phyloP scores from a whole-genome alignment of 169 alveolate genomes.

The Plasmodium yoelii region DNA sequence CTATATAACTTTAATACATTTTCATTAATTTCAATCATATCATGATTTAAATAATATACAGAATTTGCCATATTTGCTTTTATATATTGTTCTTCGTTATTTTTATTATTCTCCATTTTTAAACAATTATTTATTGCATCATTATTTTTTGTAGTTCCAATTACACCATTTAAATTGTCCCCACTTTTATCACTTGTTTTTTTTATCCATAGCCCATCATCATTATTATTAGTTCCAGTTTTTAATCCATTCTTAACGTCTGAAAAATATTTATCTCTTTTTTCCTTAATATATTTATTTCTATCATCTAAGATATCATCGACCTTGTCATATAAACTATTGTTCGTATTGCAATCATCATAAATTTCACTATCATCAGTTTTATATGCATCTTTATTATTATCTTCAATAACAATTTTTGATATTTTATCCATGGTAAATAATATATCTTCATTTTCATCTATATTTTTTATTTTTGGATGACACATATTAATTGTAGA shows the following conservation, averaged over 20 bases:
- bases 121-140: background rate
- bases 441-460: slow-evolving; percentile 50
- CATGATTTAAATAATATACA: slow-evolving; percentile 43
- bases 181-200: background rate
- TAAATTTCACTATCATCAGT: slow-evolving; percentile 12
- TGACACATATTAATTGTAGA: slow-evolving; percentile 57
- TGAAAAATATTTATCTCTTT: slow-evolving; percentile 27
- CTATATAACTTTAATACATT: slow-evolving; percentile 26
- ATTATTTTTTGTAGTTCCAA: background rate
- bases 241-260: background rate
- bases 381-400: background rate
- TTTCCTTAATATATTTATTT: slow-evolving; percentile 49
- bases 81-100: background rate
- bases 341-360: background rate
- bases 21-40: slow-evolving; percentile 65
- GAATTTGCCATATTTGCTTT: background rate
- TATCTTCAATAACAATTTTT: slow-evolving; percentile 32
- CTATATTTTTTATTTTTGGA: slow-evolving; percentile 46
- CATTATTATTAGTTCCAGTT: background rate
- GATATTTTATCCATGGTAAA: slow-evolving; percentile 61
- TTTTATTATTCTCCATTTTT: background rate
- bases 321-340: slow-evolving; percentile 55
- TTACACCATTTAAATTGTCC: background rate
- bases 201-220: background rate
- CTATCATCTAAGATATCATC: slow-evolving; percentile 57